phyloP scores from a whole-genome alignment of 768 basidiomycete genomes.

The Leucogyrophana mollusca region DNA sequence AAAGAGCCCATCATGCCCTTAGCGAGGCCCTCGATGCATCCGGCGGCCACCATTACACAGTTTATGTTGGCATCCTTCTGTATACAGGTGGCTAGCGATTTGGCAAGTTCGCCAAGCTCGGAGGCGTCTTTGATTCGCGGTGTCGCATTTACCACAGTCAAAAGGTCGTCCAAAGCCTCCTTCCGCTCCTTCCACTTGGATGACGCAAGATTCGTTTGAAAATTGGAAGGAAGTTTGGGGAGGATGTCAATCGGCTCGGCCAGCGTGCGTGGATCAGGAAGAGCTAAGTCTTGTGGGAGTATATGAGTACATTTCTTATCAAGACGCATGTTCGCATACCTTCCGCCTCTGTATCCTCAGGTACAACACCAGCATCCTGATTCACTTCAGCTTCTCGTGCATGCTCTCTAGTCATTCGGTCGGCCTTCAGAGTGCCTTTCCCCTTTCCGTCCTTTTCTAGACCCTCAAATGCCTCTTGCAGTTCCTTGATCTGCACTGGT shows the following conservation, averaged over 20 bases:
- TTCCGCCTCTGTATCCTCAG: constrained; percentile 38
- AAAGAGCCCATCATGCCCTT: constrained; percentile 78
- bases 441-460: constrained; percentile 86
- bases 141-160: constrained; percentile 63
- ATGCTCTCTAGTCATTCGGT: constrained; percentile 72
- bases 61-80: constrained; percentile 92
- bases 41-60: constrained; percentile 88
- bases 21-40: constrained; percentile 82
- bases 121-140: constrained; percentile 79
- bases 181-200: constrained; percentile 99
- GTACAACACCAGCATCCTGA: constrained; percentile 33
- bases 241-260: constrained; percentile 82
- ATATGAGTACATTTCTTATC: constrained; percentile 7
- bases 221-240: constrained; percentile 68
- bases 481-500: constrained; percentile 94
- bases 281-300: constrained; percentile 41
- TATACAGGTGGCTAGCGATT: constrained; percentile 76
- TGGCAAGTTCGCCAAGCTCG: constrained; percentile 74
- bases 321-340: constrained; percentile 31
- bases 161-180: constrained; percentile 83
- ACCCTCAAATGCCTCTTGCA: constrained; percentile 85
- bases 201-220: constrained; percentile 76
- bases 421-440: constrained; percentile 76
- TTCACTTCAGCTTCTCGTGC: constrained; percentile 67
- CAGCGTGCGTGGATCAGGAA: constrained; percentile 75